A percentile compares a stretch with the other conserved stretches of the same genome.
Evolutionary conservation across 169 alveolate species (phyloP).

Genomic region (Neospora caninum): DNA sequence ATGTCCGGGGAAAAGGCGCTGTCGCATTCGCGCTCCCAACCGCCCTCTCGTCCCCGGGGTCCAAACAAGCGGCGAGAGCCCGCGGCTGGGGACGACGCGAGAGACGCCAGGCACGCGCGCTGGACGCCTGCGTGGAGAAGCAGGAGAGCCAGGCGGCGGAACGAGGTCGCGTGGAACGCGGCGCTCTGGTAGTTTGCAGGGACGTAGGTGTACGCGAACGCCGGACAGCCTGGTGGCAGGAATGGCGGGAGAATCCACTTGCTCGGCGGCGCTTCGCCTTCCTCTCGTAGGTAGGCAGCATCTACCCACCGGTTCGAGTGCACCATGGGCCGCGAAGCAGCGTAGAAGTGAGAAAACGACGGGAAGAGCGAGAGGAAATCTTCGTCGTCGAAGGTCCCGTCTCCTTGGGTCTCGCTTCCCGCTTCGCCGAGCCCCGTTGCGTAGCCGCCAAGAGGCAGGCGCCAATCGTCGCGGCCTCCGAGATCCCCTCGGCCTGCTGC

Average conservation of each 20-base stretch:
- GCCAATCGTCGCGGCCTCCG: not conserved
- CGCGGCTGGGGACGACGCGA: not conserved
- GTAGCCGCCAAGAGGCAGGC: not conserved
- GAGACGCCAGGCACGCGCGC: conserved; percentile 27
- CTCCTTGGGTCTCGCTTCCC: not conserved
- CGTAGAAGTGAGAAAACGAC: not conserved
- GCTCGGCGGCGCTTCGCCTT: conserved; percentile 18
- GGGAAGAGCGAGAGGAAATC: conserved; percentile 1
- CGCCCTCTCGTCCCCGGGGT: not conserved
- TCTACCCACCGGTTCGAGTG: not conserved
- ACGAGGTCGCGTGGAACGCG: conserved; percentile 36
- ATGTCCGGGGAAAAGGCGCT: too few relatives aligned
- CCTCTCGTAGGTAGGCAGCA: not conserved
- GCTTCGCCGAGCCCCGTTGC: not conserved
- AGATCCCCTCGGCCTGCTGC: not conserved
- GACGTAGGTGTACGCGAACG: conserved; percentile 4
- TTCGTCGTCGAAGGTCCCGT: not conserved
- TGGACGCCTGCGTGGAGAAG: conserved; percentile 61
- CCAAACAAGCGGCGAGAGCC: not conserved
- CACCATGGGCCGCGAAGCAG: not conserved
- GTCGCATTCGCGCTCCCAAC: not conserved
- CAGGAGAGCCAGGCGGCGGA: conserved; percentile 57
- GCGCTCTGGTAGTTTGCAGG: conserved; percentile 41
- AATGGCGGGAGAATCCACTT: conserved; percentile 66
- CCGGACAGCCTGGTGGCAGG: conserved; percentile 34